phyloP scores from a whole-genome alignment of 345 rosid species.

The Firmiana major region DNA sequence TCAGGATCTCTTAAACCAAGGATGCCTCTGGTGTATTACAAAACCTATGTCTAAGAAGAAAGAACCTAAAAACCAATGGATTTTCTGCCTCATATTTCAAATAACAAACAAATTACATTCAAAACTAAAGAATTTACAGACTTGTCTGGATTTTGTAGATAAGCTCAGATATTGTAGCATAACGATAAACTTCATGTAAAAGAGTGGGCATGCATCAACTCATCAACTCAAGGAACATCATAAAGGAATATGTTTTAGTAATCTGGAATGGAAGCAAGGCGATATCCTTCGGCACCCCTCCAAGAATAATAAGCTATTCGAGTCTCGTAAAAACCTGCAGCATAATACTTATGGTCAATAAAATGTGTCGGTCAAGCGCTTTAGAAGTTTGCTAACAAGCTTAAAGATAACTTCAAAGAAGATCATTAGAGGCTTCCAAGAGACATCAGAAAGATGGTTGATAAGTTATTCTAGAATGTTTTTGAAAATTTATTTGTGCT shows the following conservation, averaged over 20 bases:
- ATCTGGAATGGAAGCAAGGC: slow-evolving; percentile 71
- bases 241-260: slow-evolving; percentile 33
- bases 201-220: not conserved
- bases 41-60: not conserved
- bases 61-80: not conserved
- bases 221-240: not conserved
- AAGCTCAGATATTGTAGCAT: not conserved
- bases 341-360: not conserved
- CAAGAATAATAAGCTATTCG: slow-evolving; percentile 85
- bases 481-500: not conserved
- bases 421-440: not conserved
- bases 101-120: not conserved
- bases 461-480: not conserved
- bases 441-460: not conserved
- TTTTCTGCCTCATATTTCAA: not conserved
- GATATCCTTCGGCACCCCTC: slow-evolving; percentile 80
- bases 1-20: not conserved
- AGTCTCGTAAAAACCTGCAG: slow-evolving; percentile 81
- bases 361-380: not conserved
- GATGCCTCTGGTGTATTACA: not conserved
- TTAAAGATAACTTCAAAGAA: not conserved
- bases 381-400: not conserved
- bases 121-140: not conserved
- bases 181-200: not conserved
- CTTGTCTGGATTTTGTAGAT: not conserved